A percentile compares a stretch with the other conserved stretches of the same genome.
These are phyloP conservation scores for Coprinellus aureogranulatus DNA, from an alignment of 768 basidiomycete genomes.

Conservation along the genomic window DNA sequence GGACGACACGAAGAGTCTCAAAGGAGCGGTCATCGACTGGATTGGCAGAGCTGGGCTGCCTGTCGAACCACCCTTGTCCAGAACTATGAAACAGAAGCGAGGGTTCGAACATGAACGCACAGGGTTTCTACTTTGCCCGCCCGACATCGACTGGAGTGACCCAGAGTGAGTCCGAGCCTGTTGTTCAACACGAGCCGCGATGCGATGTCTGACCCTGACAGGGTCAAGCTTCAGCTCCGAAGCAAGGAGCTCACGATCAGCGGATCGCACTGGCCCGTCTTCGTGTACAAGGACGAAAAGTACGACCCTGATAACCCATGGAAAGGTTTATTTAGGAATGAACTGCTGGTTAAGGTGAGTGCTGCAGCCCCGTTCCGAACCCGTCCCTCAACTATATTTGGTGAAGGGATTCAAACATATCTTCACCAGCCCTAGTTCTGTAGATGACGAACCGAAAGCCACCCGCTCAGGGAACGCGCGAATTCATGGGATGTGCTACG, in stretches of 20 bases:
- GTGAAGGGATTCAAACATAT: conserved; percentile 4
- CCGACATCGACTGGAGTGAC: neutral
- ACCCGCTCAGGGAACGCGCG: neutral
- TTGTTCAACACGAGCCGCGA: no score
- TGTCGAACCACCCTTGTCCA: neutral
- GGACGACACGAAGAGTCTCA: neutral
- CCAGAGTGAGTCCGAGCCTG: neutral
- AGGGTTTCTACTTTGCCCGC: neutral
- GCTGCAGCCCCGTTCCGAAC: no score
- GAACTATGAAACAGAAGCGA: neutral
- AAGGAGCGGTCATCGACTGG: neutral
- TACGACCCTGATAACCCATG: conserved; percentile 2
- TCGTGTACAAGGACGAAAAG: neutral
- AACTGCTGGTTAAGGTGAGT: neutral
- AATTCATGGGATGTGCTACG: neutral
- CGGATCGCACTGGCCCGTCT: neutral
- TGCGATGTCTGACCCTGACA: no score
- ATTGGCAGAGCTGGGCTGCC: neutral
- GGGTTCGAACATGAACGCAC: neutral
- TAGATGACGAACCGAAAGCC: neutral
- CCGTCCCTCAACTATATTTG: no score
- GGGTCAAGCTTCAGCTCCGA: neutral
- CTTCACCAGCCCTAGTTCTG: conserved; percentile 2
- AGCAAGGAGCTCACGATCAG: neutral
- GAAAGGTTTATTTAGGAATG: neutral